Conservation (phyloP, 306 rosid genomes). For the Elaeagnus macrophylla region DNA sequence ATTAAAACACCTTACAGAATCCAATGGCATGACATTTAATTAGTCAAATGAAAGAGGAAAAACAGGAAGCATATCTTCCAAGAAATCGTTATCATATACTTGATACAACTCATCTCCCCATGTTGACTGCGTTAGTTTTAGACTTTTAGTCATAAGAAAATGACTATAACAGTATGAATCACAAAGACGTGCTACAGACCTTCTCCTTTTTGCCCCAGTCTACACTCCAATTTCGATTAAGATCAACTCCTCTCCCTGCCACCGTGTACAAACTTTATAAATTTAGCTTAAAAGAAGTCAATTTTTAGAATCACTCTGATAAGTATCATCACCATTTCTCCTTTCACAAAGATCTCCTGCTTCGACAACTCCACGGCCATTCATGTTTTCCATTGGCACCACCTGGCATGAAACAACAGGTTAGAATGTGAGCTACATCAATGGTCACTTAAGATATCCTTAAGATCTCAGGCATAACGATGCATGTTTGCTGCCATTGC, state of each 20-base stretch:
- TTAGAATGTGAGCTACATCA: too few relatives aligned
- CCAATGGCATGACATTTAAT: not conserved
- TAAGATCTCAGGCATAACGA: not conserved
- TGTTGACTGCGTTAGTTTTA: not conserved
- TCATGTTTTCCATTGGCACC: constrained; percentile 89
- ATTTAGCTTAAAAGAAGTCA: constrained; percentile 18
- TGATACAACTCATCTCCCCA: not conserved
- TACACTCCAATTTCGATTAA: constrained; percentile 95
- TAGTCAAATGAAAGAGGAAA: constrained; percentile 8
- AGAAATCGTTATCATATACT: not conserved
- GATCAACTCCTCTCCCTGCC: constrained; percentile 98
- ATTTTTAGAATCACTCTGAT: constrained; percentile 15
- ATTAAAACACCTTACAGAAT: not conserved
- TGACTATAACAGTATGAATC: constrained; percentile 1
- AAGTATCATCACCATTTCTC: constrained; percentile 63
- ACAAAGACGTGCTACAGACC: constrained; percentile 32
- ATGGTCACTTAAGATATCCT: too few relatives aligned
- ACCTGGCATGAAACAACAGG: constrained; percentile 43
- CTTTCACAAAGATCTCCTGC: constrained; percentile 91
- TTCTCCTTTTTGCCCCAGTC: constrained; percentile 99
- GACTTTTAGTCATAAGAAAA: not conserved
- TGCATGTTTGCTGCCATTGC: too few relatives aligned
- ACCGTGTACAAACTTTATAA: constrained; percentile 25
- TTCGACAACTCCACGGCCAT: constrained; percentile 87
- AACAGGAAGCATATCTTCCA: constrained; percentile 8